Evolutionary conservation across 176 grass and related monocot species (phyloP).

Genomic region (Oryza officinalis): DNA sequence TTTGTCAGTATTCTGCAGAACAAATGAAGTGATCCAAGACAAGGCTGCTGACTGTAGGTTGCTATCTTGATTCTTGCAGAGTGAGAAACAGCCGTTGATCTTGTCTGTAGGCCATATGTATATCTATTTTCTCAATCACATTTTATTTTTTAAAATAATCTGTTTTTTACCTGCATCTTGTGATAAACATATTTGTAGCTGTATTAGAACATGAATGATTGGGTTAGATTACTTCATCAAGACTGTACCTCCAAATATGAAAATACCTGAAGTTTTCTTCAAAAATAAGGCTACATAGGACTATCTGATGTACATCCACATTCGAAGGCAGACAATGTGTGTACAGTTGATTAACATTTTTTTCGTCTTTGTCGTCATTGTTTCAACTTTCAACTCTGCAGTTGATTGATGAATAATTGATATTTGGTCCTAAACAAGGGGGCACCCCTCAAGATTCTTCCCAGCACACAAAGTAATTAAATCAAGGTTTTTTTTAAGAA

Average conservation of each 20-base stretch:
- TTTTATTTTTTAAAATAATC: too few relatives aligned
- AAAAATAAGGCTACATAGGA: not conserved
- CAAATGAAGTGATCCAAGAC: slow-evolving; percentile 23
- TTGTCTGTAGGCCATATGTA: not conserved
- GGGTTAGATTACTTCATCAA: not conserved
- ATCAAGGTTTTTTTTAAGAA: slow-evolving; percentile 8
- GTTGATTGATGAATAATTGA: slow-evolving; percentile 16
- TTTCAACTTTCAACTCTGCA: not conserved
- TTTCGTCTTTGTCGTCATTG: slow-evolving; percentile 22
- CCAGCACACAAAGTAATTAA: slow-evolving; percentile 17
- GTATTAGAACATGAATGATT: not conserved
- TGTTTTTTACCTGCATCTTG: not conserved
- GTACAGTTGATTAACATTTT: not conserved
- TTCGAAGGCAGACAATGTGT: not conserved
- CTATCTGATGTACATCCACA: not conserved
- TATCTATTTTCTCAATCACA: too few relatives aligned
- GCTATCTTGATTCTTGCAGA: slow-evolving; percentile 10
- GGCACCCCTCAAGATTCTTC: slow-evolving; percentile 32
- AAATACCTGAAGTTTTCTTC: not conserved
- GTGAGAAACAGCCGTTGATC: slow-evolving; percentile 24
- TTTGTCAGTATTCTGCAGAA: slow-evolving; percentile 31
- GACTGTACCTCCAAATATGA: not conserved
- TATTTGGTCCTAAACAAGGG: slow-evolving; percentile 41
- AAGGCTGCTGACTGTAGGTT: slow-evolving; percentile 10
- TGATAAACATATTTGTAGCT: not conserved